Percentiles rank a stretch among this genome's conserved stretches.
Evolutionary conservation across 805 yeast genomes (phyloP).

Genomic region (Schizosaccharomyces pombe): DNA sequence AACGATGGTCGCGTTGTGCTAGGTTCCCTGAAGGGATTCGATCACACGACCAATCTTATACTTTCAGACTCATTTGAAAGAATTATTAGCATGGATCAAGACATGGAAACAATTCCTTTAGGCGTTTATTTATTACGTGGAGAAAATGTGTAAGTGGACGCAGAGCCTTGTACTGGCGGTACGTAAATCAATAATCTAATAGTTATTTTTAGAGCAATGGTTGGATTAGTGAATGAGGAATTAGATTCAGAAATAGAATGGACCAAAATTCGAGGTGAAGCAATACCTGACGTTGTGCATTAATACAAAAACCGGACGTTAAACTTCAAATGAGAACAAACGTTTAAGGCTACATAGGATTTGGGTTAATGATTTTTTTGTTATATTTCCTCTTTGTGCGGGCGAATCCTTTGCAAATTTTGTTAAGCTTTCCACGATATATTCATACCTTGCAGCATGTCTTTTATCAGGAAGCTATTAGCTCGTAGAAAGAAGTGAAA

Average conservation of each 20-base stretch:
- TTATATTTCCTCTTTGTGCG: too few relatives aligned
- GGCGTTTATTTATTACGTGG: conserved; percentile 4
- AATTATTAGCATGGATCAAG: not conserved
- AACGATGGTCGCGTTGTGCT: conserved; percentile 3
- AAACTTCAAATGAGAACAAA: too few relatives aligned
- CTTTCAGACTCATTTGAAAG: conserved; percentile 3
- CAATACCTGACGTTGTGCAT: conserved; percentile 3
- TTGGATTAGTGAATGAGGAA: not conserved
- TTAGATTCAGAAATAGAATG: conserved; percentile 2
- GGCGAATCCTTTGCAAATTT: too few relatives aligned
- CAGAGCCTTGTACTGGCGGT: not conserved
- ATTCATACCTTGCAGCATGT: not conserved
- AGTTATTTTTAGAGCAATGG: not conserved
- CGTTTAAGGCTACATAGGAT: too few relatives aligned
- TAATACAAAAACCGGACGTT: too few relatives aligned
- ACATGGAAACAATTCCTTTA: not conserved
- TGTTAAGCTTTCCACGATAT: too few relatives aligned
- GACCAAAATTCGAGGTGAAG: conserved; percentile 2
- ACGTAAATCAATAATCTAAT: too few relatives aligned
- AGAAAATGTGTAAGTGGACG: conserved; percentile 4
- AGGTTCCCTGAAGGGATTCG: conserved; percentile 1
- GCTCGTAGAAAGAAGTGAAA: too few relatives aligned
- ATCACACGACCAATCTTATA: conserved; percentile 4
- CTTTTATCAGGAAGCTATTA: not conserved
- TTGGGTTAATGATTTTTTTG: too few relatives aligned